A percentile compares a stretch with the other conserved stretches of the same genome.
phyloP scores from a whole-genome alignment of 306 rosid species.

The Gastrolobium villosum region DNA sequence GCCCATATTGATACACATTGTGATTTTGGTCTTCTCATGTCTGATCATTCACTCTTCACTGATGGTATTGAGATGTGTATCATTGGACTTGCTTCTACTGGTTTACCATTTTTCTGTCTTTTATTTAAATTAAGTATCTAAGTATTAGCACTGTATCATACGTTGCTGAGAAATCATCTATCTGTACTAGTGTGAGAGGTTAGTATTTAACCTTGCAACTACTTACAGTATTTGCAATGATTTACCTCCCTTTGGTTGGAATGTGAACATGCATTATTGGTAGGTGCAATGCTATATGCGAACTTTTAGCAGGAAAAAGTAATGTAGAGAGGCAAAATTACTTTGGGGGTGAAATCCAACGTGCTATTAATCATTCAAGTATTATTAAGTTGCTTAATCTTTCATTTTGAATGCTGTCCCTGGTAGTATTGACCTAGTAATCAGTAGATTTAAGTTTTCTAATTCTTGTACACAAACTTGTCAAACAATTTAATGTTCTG shows the following conservation, averaged over 20 bases:
- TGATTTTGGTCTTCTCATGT: constrained; percentile 75
- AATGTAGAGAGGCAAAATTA: not conserved
- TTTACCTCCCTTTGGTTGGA: constrained; percentile 6
- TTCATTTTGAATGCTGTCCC: constrained; percentile 3
- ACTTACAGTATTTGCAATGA: not conserved
- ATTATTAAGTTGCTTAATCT: constrained; percentile 16
- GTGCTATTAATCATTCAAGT: not conserved
- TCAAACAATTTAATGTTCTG: constrained; percentile 29
- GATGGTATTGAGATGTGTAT: constrained; percentile 56
- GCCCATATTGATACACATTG: constrained; percentile 65
- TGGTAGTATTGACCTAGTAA: constrained; percentile 3
- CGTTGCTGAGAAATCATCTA: constrained; percentile 17
- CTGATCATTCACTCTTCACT: constrained; percentile 88
- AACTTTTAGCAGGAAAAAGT: not conserved
- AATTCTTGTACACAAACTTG: constrained; percentile 3
- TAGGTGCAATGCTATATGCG: constrained; percentile 6
- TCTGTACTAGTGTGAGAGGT: not conserved
- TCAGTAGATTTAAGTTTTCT: not conserved
- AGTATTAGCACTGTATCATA: not conserved
- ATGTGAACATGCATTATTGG: not conserved
- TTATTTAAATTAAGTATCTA: constrained; percentile 22
- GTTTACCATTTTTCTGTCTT: not conserved
- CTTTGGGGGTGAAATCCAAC: constrained; percentile 2
- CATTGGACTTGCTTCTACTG: constrained; percentile 32
- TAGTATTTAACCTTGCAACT: constrained; percentile 9